Evolutionary conservation across 2,329 filamentous ascomycete genomes (phyloP).

Genomic region (Cladosporium velox): DNA sequence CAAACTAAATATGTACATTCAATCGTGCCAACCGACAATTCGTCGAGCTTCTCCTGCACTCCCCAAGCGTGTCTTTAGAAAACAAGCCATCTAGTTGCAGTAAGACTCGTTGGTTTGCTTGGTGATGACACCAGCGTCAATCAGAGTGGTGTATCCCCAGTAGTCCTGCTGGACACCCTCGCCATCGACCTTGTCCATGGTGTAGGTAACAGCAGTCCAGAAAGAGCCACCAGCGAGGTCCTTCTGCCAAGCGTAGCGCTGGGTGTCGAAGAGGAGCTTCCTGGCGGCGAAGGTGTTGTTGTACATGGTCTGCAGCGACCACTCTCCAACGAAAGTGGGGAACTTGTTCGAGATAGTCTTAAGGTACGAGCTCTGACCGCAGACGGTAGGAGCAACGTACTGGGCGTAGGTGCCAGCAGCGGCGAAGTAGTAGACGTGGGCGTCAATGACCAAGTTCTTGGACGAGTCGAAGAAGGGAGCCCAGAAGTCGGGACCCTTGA

Average conservation of each 20-base stretch:
- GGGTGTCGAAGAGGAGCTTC: slow-evolving; percentile 36
- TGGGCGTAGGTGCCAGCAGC: slow-evolving; percentile 30
- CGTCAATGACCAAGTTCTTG: slow-evolving; percentile 38
- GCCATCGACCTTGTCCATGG: slow-evolving; percentile 23
- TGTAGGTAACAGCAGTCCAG: slow-evolving; percentile 27
- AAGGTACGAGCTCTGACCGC: slow-evolving; percentile 31
- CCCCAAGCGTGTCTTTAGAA: neutral
- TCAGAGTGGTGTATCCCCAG: slow-evolving; percentile 24
- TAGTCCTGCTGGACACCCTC: slow-evolving; percentile 27
- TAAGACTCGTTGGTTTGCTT: slow-evolving; percentile 19
- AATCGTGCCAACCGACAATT: neutral
- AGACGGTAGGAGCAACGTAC: slow-evolving; percentile 33
- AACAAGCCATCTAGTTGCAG: neutral
- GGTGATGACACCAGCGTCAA: slow-evolving; percentile 16
- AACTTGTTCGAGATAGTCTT: slow-evolving; percentile 32
- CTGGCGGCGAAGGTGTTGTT: slow-evolving; percentile 38
- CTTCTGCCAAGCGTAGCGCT: slow-evolving; percentile 39
- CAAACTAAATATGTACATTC: neutral
- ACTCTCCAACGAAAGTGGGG: slow-evolving; percentile 41
- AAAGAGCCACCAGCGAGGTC: slow-evolving; percentile 34
- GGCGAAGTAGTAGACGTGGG: slow-evolving; percentile 38
- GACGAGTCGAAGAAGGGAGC: slow-evolving; percentile 29
- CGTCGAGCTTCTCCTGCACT: too few relatives aligned
- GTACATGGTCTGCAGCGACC: slow-evolving; percentile 37
- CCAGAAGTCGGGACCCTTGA: slow-evolving; percentile 35